Evolutionary conservation across 2,329 filamentous ascomycete species (phyloP).

Genomic region (Aureobasidium sp.): DNA sequence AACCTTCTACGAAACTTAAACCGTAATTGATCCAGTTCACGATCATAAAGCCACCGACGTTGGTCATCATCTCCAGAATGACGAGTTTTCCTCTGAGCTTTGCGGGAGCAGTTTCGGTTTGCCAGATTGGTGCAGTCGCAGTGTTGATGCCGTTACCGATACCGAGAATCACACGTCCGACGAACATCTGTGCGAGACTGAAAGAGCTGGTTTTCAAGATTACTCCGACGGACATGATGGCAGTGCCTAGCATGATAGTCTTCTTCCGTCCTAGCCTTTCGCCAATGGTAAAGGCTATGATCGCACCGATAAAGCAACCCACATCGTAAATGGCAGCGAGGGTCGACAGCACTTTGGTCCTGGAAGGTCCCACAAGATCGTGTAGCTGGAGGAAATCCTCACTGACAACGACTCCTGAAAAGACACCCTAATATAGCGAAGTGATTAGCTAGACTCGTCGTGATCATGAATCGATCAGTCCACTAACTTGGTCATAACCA

Average conservation of each 20-base stretch:
- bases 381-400: conserved; percentile 46
- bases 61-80: conserved; percentile 40
- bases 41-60: conserved; percentile 44
- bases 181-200: conserved; percentile 43
- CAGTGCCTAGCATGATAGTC: conserved; percentile 41
- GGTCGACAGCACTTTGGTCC: conserved; percentile 28
- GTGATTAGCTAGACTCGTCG: conserved; percentile 31
- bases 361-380: conserved; percentile 35
- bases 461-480: background rate
- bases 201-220: conserved; percentile 43
- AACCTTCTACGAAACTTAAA: conserved; percentile 39
- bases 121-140: conserved; percentile 45
- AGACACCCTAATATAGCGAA: conserved; percentile 36
- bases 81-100: conserved; percentile 33
- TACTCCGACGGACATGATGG: conserved; percentile 43
- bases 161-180: conserved; percentile 41
- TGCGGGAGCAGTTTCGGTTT: conserved; percentile 43
- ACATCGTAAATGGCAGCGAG: conserved; percentile 54
- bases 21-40: conserved; percentile 40
- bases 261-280: conserved; percentile 44
- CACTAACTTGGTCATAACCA: conserved; percentile 21
- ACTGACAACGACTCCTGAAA: conserved; percentile 50
- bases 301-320: conserved; percentile 53
- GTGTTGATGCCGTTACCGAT: conserved; percentile 49
- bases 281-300: conserved; percentile 43